Evolutionary conservation across 2,329 filamentous ascomycete genomes (phyloP), one percentile per base, ranked within the genome.

Genomic region (Aspergillus ruber): DNA sequence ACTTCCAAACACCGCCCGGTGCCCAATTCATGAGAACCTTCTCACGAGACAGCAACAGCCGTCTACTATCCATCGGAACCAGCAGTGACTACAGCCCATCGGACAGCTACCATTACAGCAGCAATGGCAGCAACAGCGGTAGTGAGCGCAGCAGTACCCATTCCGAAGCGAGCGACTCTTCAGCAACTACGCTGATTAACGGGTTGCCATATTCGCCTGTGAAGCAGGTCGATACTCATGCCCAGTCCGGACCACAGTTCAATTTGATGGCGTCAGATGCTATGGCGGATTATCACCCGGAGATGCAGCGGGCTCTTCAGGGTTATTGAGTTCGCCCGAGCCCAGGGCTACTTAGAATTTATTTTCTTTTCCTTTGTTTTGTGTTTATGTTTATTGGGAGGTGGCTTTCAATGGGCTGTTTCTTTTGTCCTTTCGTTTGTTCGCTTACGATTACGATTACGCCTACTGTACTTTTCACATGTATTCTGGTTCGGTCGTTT

Each of bases 141-240:
- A 62, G 58, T 9, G 62, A 58, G 44, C 55, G 58, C 27, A 58
- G 57, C 17, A 69, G 66, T 47, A 56, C 57, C 17, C 58, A 58
- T 29, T 64, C 64, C 3, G 49, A 57, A 2, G 44, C 50, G 9
- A 56, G 54, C 3, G 50, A 58, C 12, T 44, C 61, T 3, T 59
- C 55, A 27, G 61, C 64, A 12, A 58, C 58, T 6, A 65, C 62
- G 1, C 53, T 74, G 6, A 59, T 73, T 25, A 74, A 62, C 38
- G 72, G 71, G 2, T 59, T 71, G 25, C 58, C 56, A 13, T 75
- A 75, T 41, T 63, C 59, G 9, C 69, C 64, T 20, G 56, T 63
- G n/a, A 56, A 53, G 39, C 57, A 56, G 17, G 17, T 12, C 9
- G 25, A 35, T 35, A 5, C 6, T 35, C 33, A 35, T 35, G 33